Base-by-base conservation (phyloP, 306 rosid genomes). In the Inga leiocalycina region DNA sequence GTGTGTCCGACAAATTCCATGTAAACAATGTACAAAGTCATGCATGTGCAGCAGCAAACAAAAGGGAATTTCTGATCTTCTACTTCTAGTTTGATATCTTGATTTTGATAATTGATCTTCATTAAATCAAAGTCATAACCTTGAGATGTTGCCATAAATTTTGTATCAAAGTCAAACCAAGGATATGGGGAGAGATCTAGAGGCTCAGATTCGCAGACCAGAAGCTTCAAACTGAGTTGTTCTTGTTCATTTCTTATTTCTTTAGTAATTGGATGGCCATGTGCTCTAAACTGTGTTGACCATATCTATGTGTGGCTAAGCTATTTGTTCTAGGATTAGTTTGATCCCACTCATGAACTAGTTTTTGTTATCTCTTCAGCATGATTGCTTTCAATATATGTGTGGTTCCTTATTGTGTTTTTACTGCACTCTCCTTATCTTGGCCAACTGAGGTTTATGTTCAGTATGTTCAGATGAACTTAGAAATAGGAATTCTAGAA, bases 111-210 rank as follows among this genome's bases (percentile, higher is more conserved):
- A 71, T n/a, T 71, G 56, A 43, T 22, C 35, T 44, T 45, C 41
- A 71, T 27, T 74, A 32, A 45, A 74, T 64, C 62, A 64, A 64
- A 64, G 17, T 75, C 49, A 75, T 75, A 24, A 75, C 59, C 34
- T 20, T 35, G 49, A 52, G 43, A 75, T 75, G 79, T 5, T 56
- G 79, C 22, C 39, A 64, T 10, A 75, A 75, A 19, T 20, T 37
- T 34, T 51, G 51, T 3, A 17, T 35, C 49, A 22, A 59, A 59
- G 32, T 3, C 65, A n/a, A 57, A n/a, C 30, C 30, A 57, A 57
- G 65, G 65, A 57, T 3, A 57, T 57, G 12, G 32, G 24, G 66
- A 10, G 5, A 22, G 65, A 59, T 59, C 30, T 59, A 59, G 66
- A 9, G 66, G 15, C 13, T 8, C 32, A 59, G 34, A 59, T 20